A percentile compares a stretch with the other conserved stretches of the same genome.
Conservation (phyloP, 78 protist genomes). For the Dictyostelium intermedium region DNA sequence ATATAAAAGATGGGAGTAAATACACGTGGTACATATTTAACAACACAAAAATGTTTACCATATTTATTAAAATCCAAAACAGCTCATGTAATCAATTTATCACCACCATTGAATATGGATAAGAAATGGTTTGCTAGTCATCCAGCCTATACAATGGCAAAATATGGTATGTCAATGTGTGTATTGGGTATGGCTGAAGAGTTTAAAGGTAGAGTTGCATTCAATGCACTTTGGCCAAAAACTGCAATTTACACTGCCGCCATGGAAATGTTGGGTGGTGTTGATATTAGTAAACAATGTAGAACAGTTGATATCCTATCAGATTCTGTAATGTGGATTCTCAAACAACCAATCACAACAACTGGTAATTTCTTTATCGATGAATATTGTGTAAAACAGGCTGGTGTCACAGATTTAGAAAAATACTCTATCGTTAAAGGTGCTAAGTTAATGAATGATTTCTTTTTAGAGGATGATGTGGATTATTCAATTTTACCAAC, state of each 20-base stretch:
- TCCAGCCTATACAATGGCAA: slow-evolving; percentile 91
- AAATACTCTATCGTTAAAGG: slow-evolving; percentile 33
- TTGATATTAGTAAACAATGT: slow-evolving; percentile 43
- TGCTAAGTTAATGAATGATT: slow-evolving; percentile 43
- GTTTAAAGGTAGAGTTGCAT: slow-evolving; percentile 39
- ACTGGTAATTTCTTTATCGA: slow-evolving; percentile 89
- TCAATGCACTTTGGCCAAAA: slow-evolving; percentile 89
- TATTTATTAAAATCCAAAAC: slow-evolving; percentile 44
- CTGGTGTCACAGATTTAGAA: slow-evolving; percentile 42
- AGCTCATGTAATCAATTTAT: slow-evolving; percentile 84
- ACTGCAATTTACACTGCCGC: slow-evolving; percentile 90
- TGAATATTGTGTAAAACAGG: slow-evolving; percentile 70
- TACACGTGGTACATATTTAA: slow-evolving; percentile 88
- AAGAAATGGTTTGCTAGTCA: slow-evolving; percentile 87
- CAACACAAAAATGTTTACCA: slow-evolving; percentile 87
- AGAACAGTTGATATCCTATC: slow-evolving; percentile 83
- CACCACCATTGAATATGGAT: slow-evolving; percentile 91
- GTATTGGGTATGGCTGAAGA: slow-evolving; percentile 87
- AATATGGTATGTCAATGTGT: slow-evolving; percentile 92
- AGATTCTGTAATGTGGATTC: slow-evolving; percentile 85
- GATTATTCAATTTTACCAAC: slow-evolving; percentile 25
- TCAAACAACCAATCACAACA: slow-evolving; percentile 48
- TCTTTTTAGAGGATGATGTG: slow-evolving; percentile 73
- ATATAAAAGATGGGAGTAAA: slow-evolving; percentile 82
- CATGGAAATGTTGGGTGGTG: slow-evolving; percentile 72